Base-by-base conservation (phyloP, 345 rosid species). In the Citrus mangshanensis region DNA sequence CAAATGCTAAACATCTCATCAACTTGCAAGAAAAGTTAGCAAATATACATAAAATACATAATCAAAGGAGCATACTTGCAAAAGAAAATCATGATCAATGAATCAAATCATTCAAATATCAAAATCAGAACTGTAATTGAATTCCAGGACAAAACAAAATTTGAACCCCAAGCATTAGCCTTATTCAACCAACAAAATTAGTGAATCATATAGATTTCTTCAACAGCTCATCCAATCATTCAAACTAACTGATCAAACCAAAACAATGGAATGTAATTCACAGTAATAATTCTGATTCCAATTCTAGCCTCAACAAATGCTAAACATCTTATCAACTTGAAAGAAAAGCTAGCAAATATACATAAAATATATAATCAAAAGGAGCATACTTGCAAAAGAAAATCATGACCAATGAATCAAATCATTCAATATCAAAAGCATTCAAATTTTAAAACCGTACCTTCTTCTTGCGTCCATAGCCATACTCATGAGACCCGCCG, bases 381-480 rank as follows among this genome's bases (percentile, higher is more conserved):
- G 21, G 30, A 62, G 30, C 37, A 0, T 30, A 28, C 68, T 18
- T 30, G 68, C 68, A 16, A 37, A 18, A 30, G n/a, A 65, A 65
- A 65, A 64, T 64, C 25, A 66, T 19, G 35, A 34, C 4, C 46
- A 51, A 28, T 10, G 10, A 51, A 19, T 28, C 24, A 71, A 19
- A 28, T 27, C 14, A 71, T 9, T 7, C 24, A 19, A 27, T 28
- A 49, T 27, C 9, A 18, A 49, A 70, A 22, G n/a, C 49, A 35
- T 34, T 6, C 12, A 40, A 40, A 40, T 40, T 40, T 40, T 13
- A 62, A 64, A 38, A 46, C 82, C 91, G 90, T 66, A 96, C 99
- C 85, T 96, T 84, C 87, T 92, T 92, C 90, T 92, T 93, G 87
- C 97, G 95, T 66, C 49, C 64, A 55, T 27, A 63, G 60, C 77